Conservation (phyloP, 768 basidiomycete genomes). For the Trametes cingulata region DNA sequence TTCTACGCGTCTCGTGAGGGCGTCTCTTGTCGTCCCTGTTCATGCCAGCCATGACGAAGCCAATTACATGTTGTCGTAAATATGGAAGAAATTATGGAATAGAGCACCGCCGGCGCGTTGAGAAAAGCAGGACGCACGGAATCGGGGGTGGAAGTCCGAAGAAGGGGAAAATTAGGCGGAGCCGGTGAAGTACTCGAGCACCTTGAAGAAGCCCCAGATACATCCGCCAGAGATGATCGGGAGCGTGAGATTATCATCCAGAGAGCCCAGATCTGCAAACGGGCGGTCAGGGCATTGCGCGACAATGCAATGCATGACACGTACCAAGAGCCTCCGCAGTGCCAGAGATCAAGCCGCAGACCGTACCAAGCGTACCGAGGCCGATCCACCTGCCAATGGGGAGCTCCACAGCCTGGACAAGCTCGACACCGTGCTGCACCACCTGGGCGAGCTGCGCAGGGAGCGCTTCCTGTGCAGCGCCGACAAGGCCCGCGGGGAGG, state of each 20-base stretch:
- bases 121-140: too few relatives aligned
- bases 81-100: too few relatives aligned
- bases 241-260: conserved; percentile 90
- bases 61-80: too few relatives aligned
- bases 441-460: conserved; percentile 23
- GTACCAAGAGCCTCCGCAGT: conserved; percentile 88
- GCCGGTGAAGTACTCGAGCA: conserved; percentile 37
- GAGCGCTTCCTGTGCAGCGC: conserved; percentile 14
- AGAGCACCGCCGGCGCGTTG: too few relatives aligned
- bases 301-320: conserved; percentile 31
- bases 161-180: not conserved
- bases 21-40: too few relatives aligned
- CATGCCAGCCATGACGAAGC: too few relatives aligned
- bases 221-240: conserved; percentile 84
- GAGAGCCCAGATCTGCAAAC: conserved; percentile 67
- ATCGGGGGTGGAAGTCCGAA: not conserved
- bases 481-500: conserved; percentile 27
- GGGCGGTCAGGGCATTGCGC: conserved; percentile 1
- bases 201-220: conserved; percentile 55
- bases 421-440: conserved; percentile 31
- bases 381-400: conserved; percentile 48
- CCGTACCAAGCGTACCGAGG: conserved; percentile 54
- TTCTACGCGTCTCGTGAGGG: too few relatives aligned
- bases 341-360: conserved; percentile 78
- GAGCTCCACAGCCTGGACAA: conserved; percentile 19